phyloP scores from a whole-genome alignment of 2,329 filamentous ascomycete genomes.

The Neofusicoccum cordaticola region DNA sequence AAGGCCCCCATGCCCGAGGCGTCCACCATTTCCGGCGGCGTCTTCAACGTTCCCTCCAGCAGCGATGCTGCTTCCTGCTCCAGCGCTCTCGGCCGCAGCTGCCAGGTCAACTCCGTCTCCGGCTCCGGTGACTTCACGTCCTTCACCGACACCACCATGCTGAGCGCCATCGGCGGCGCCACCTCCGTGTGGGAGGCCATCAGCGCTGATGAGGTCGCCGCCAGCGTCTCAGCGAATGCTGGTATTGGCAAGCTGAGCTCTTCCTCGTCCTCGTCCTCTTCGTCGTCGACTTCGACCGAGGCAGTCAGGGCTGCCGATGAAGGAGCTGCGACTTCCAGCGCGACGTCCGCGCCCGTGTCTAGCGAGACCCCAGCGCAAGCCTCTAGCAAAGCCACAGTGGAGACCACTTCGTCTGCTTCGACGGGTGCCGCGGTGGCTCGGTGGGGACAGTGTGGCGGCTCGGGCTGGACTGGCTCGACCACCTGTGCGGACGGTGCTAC shows the following conservation, averaged over 20 bases:
- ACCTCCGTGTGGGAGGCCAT: not conserved
- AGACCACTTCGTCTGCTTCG: not conserved
- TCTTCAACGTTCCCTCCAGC: constrained; percentile 26
- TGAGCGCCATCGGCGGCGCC: not conserved
- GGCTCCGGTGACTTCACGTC: constrained; percentile 15
- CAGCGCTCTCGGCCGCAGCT: constrained; percentile 6
- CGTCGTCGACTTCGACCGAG: not conserved
- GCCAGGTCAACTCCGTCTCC: constrained; percentile 13
- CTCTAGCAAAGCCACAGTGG: not conserved
- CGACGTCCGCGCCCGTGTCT: not conserved
- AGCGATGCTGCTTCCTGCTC: not conserved
- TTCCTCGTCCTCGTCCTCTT: not conserved
- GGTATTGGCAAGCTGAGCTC: constrained; percentile 10
- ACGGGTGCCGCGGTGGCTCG: not conserved
- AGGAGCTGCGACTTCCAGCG: not conserved
- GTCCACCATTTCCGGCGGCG: constrained; percentile 25
- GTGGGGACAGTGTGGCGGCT: not conserved
- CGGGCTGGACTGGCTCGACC: not conserved
- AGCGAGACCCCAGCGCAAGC: not conserved
- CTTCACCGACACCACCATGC: constrained; percentile 2
- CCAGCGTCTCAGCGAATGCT: not conserved
- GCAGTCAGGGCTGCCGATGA: not conserved
- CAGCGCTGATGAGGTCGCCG: not conserved
- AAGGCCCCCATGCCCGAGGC: constrained; percentile 37
- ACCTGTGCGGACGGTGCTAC: not conserved